These are phyloP conservation scores for thale cress (Arabidopsis thaliana) DNA, from an alignment of 345 rosid species.

Conservation along the genomic window TAIR10.1 NC_003070.9:28254001-28254500, in stretches of 20 bases:
- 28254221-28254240: constrained; percentile 56
- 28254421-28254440: constrained; percentile 62
- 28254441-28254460: constrained; percentile 50
- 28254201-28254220: constrained; percentile 83
- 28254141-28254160: constrained; percentile 30
- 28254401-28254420: constrained; percentile 60
- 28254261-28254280: constrained; percentile 85
- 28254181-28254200: constrained; percentile 73
- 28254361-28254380: constrained; percentile 53
- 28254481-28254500: constrained; percentile 63
- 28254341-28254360: too few species aligned
- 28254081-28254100: not conserved
- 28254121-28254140: not conserved
- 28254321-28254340: too few species aligned
- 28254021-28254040: constrained; percentile 55
- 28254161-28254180: constrained; percentile 65
- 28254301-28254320: constrained; percentile 8
- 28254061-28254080: constrained; percentile 63
- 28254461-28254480: constrained; percentile 66
- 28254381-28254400: constrained; percentile 75
- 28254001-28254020: constrained; percentile 60
- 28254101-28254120: not conserved
- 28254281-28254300: constrained; percentile 67
- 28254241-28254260: constrained; percentile 79
- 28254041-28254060: constrained; percentile 62